phyloP scores from a whole-genome alignment of 495 filamentous ascomycete species.

The Daldinia loculata region DNA sequence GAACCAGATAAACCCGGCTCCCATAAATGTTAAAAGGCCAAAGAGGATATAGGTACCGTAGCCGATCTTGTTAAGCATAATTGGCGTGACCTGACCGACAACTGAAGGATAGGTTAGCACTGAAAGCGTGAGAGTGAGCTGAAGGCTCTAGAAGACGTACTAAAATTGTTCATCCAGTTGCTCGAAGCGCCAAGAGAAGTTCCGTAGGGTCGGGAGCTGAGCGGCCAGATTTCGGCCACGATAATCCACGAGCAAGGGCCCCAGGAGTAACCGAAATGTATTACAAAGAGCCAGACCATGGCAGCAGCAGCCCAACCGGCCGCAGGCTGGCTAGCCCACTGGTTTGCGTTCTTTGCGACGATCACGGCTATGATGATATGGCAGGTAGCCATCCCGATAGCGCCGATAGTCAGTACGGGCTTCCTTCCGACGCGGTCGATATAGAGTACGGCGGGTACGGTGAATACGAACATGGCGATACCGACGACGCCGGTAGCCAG shows the following conservation, averaged over 20 bases:
- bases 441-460: constrained; percentile 73
- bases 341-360: constrained; percentile 68
- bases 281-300: constrained; percentile 85
- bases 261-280: constrained; percentile 83
- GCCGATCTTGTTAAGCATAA: constrained; percentile 73
- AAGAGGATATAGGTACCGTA: constrained; percentile 87
- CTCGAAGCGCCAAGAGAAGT: constrained; percentile 73
- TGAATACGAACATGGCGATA: constrained; percentile 75
- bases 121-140: background rate
- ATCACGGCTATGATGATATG: constrained; percentile 80
- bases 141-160: constrained; percentile 15
- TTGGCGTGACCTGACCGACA: constrained; percentile 78
- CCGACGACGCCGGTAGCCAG: constrained; percentile 83
- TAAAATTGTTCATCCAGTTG: constrained; percentile 66
- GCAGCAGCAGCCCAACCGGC: constrained; percentile 81
- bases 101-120: constrained; percentile 35
- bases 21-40: constrained; percentile 72
- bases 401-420: constrained; percentile 64
- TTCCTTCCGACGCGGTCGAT: constrained; percentile 69
- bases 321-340: constrained; percentile 65
- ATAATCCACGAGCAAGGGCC: constrained; percentile 76
- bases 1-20: constrained; percentile 77
- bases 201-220: constrained; percentile 76
- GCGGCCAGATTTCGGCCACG: constrained; percentile 79
- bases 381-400: constrained; percentile 66